A percentile compares a stretch with the other conserved stretches of the same genome.
Conservation (phyloP, 768 basidiomycete species). For the Tricholoma furcatifolium region DNA sequence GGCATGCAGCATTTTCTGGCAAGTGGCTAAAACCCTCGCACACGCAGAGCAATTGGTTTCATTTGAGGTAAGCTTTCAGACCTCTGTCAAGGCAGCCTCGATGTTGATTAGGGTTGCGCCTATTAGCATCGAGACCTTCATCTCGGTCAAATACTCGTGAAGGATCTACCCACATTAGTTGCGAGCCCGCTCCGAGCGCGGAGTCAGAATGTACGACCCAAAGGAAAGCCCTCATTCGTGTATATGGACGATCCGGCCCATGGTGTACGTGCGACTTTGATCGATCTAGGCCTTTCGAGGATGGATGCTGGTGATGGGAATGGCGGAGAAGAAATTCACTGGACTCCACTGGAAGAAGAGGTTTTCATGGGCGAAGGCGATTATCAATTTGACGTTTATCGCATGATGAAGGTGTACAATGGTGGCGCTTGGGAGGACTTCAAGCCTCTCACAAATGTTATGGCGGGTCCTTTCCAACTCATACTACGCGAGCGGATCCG, state of each 20-base stretch:
- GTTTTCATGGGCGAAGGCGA: conserved; percentile 93
- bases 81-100: not conserved
- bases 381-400: conserved; percentile 94
- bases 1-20: conserved; percentile 89
- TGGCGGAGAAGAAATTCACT: conserved; percentile 52
- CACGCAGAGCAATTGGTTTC: conserved; percentile 76
- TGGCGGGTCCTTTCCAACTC: conserved; percentile 51
- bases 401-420: conserved; percentile 74
- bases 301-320: conserved; percentile 59
- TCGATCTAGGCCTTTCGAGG: conserved; percentile 92
- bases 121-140: conserved; percentile 96
- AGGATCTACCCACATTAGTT: conserved; percentile 37
- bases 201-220: conserved; percentile 31
- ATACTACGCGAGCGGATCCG: not conserved
- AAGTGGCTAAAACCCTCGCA: conserved; percentile 74
- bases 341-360: conserved; percentile 84
- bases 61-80: conserved; percentile 72
- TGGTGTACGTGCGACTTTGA: conserved; percentile 80
- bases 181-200: conserved; percentile 31
- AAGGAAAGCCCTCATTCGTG: conserved; percentile 23
- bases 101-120: not conserved
- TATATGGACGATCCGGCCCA: conserved; percentile 66
- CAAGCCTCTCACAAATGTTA: conserved; percentile 82
- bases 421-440: conserved; percentile 71
- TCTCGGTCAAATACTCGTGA: conserved; percentile 93